phyloP scores from a whole-genome alignment of 192 early-diverging fungal genomes.

The Coemansia asiatica region DNA sequence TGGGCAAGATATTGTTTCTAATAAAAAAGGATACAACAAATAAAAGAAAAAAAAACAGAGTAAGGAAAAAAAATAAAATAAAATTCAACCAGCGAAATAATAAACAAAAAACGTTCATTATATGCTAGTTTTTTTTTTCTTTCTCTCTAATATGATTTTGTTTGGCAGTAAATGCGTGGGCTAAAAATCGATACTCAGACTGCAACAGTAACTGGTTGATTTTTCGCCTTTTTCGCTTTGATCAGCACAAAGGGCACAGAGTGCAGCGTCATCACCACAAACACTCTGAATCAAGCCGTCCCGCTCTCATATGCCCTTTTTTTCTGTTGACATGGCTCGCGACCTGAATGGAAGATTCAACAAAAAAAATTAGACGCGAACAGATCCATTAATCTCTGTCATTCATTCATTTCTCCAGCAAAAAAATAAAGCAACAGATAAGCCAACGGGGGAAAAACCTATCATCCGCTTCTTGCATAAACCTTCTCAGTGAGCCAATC shows the following conservation, averaged over 20 bases:
- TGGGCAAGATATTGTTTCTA: conserved; percentile 12
- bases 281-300: neutral
- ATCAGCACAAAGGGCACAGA: neutral
- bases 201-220: no score
- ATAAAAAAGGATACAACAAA: conserved; percentile 9
- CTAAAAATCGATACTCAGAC: neutral
- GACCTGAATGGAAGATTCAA: no score
- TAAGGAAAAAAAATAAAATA: no score
- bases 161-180: conserved; percentile 7
- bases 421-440: neutral
- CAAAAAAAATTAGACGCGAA: no score
- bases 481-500: neutral
- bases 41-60: neutral
- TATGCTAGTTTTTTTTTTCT: neutral
- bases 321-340: no score
- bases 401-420: no score
- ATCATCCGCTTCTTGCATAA: conserved; percentile 2
- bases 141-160: neutral
- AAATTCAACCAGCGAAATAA: neutral
- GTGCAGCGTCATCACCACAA: conserved; percentile 1
- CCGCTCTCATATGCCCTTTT: no score
- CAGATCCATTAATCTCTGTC: neutral
- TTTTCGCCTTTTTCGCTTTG: neutral
- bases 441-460: neutral
- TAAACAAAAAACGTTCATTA: neutral